Conservation (phyloP, 2,329 filamentous ascomycete genomes). For the Didymella segeticola region DNA sequence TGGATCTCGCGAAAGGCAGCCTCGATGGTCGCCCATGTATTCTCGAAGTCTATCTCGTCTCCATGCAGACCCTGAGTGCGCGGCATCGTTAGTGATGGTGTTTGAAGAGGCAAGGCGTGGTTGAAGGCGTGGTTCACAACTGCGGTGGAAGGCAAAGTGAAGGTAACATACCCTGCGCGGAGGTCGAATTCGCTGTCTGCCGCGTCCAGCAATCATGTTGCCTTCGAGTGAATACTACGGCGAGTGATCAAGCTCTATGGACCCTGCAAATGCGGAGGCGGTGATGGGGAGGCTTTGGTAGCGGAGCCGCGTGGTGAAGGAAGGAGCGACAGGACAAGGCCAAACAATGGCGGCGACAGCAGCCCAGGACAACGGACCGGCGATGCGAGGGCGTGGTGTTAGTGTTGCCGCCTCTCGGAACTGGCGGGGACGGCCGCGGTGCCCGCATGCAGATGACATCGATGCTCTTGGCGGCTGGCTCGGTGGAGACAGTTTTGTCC, state of each 20-base stretch:
- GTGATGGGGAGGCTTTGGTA: not conserved
- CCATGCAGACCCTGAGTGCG: slow-evolving; percentile 61
- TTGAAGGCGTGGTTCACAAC: slow-evolving; percentile 3
- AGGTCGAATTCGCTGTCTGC: slow-evolving; percentile 69
- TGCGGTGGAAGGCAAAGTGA: slow-evolving; percentile 1
- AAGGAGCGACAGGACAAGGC: slow-evolving; percentile 1
- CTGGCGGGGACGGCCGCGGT: slow-evolving; percentile 11
- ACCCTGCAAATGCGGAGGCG: not conserved
- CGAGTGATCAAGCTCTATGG: not conserved
- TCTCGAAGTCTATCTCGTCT: slow-evolving; percentile 80
- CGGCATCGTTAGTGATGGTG: slow-evolving; percentile 20
- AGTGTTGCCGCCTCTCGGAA: slow-evolving; percentile 2
- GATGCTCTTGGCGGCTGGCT: slow-evolving; percentile 18
- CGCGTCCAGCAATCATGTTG: slow-evolving; percentile 61
- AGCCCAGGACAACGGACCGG: not conserved
- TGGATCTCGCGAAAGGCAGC: slow-evolving; percentile 87
- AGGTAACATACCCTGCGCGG: slow-evolving; percentile 67
- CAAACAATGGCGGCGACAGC: not conserved
- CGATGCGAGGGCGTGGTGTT: slow-evolving; percentile 3
- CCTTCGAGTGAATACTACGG: not conserved
- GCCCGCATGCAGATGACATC: slow-evolving; percentile 28
- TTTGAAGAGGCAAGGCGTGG: slow-evolving; percentile 11
- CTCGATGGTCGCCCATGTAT: slow-evolving; percentile 78
- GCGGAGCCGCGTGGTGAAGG: not conserved
- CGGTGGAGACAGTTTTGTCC: slow-evolving; percentile 18